Base-by-base conservation (phyloP, 1,139 yeast species). In the Ogataea hybrid region DNA sequence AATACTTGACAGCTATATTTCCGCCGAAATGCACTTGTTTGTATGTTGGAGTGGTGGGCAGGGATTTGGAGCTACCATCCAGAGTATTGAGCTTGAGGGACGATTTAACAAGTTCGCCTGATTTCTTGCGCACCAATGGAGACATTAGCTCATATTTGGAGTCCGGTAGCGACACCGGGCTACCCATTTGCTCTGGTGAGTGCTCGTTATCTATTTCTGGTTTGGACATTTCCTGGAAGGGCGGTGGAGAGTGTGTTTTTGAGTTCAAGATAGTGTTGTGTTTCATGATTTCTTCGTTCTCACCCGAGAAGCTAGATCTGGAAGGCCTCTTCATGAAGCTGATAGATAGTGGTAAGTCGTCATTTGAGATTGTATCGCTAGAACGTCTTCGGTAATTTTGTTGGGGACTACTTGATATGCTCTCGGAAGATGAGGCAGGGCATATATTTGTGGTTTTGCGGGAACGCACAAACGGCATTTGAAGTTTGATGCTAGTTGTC, bases 31-130 rank as follows among this genome's bases (percentile, higher is more conserved):
- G 95, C n/a, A 87, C 96, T 56, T 73, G 83, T 56, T 87, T 87
- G 40, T 71, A 76, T 2, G 84, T 77, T 7, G 66, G 65, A 4
- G 94, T 82, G 1, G 84, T 62, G 0, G 96, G 96, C 56, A 84
- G 70, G 9, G 89, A 81, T 49, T 71, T 70, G 21, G 79, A 70
- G 30, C 82, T 63, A 11, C 47, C 45, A 14, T 28, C 46, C 28
- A 76, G 65, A 35, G 61, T 59, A 49, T 65, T 73, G 43, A 69
- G 61, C 57, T 82, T 83, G 41, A 87, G 68, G 16, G 87, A 81
- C 4, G 90, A 78, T 57, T 85, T 84, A 37, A 87, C 84, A 30
- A 84, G 68, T 58, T 87, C 95, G 18, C 95, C 95, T 8, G 84
- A 76, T 62, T 58, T 58, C 43, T 57, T 58, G 14, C 61, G 49